Evolutionary conservation across 805 yeast genomes (phyloP).

Genomic region (Lipomyces orientalis): DNA sequence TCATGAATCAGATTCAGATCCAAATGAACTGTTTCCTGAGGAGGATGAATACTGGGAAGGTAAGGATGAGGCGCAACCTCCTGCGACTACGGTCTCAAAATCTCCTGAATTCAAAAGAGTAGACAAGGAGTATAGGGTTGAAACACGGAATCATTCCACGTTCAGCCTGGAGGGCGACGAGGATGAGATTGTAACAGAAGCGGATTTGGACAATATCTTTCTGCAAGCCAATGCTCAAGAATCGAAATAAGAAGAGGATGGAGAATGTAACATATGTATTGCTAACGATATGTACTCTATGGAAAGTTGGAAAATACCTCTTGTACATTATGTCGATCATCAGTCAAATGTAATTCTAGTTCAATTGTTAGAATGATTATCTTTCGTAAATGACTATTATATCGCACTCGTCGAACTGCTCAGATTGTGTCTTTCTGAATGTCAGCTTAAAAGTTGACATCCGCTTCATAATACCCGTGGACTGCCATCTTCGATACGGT

Average conservation of each 20-base stretch:
- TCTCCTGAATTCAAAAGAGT: neutral
- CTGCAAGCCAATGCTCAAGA: neutral
- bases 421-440: neutral
- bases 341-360: neutral
- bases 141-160: neutral
- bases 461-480: neutral
- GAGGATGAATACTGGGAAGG: slow-evolving; percentile 24
- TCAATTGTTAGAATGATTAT: neutral
- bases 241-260: neutral
- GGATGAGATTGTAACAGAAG: neutral
- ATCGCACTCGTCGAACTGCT: neutral
- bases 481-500: too few species aligned
- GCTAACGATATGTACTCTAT: neutral
- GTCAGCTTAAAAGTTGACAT: neutral
- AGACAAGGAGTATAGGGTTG: neutral
- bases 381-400: neutral
- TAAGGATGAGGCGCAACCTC: neutral
- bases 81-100: neutral
- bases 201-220: neutral
- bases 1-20: slow-evolving; percentile 32
- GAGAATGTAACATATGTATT: neutral
- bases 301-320: neutral
- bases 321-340: neutral
- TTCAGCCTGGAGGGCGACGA: neutral
- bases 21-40: slow-evolving; percentile 27